Evolutionary conservation across 148 eudicot genomes (phyloP).

Genomic region (Simmondsia chinensis): DNA sequence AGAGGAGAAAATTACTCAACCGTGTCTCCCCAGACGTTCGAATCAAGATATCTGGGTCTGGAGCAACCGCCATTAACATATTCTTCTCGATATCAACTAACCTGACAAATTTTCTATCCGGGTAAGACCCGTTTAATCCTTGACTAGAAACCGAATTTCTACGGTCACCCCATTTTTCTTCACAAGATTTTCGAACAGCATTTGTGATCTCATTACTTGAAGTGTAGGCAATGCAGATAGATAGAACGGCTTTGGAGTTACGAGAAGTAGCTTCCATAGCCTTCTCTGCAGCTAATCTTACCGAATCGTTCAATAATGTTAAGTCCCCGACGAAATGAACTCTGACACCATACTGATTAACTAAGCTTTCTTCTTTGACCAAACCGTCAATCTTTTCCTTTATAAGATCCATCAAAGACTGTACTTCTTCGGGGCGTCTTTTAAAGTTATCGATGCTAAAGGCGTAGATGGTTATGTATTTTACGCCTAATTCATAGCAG

Average conservation of each 20-base stretch:
- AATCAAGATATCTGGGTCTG: slow-evolving; percentile 54
- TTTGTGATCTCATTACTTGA: slow-evolving; percentile 64
- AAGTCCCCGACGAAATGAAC: slow-evolving; percentile 57
- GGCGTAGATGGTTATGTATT: slow-evolving; percentile 51
- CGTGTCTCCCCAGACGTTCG: slow-evolving; percentile 76
- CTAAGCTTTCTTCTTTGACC: slow-evolving; percentile 46
- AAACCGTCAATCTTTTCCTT: slow-evolving; percentile 51
- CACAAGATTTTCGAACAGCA: slow-evolving; percentile 44
- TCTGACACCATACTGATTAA: slow-evolving; percentile 53
- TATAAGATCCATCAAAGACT: slow-evolving; percentile 52
- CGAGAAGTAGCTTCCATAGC: slow-evolving; percentile 50
- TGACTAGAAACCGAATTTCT: slow-evolving; percentile 17
- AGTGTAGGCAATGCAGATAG: slow-evolving; percentile 61
- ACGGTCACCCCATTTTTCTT: slow-evolving; percentile 40
- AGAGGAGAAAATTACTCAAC: slow-evolving; percentile 61
- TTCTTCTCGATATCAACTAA: slow-evolving; percentile 41
- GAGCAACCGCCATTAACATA: slow-evolving; percentile 39
- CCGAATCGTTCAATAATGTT: slow-evolving; percentile 32
- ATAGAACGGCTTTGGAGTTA: slow-evolving; percentile 40
- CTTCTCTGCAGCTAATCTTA: slow-evolving; percentile 50
- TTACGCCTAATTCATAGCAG: slow-evolving; percentile 51
- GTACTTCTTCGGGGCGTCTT: slow-evolving; percentile 56
- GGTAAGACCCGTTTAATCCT: slow-evolving; percentile 9
- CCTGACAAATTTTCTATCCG: slow-evolving; percentile 8
- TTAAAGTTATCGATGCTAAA: slow-evolving; percentile 70